Evolutionary conservation across 441 rosid species (phyloP).

Genomic region (Populus hybrid): DNA sequence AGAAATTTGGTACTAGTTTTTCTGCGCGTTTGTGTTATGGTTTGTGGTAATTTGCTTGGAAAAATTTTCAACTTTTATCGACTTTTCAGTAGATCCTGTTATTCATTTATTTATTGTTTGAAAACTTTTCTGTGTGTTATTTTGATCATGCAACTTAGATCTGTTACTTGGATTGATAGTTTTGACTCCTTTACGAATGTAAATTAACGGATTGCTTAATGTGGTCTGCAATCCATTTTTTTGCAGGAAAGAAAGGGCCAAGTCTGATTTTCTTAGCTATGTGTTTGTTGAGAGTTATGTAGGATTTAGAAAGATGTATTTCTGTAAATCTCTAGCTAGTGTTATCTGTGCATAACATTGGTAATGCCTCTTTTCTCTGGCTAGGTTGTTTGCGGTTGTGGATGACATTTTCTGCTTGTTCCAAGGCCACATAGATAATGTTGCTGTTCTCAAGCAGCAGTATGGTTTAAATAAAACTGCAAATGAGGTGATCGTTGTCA

Average conservation of each 20-base stretch:
- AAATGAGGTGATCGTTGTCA: constrained; percentile 80
- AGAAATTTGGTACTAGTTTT: background rate
- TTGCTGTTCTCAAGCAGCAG: constrained; percentile 82
- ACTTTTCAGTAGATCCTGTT: constrained; percentile 2
- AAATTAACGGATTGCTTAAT: too few species aligned
- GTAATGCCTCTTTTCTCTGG: constrained; percentile 4
- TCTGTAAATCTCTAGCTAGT: background rate
- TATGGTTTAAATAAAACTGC: constrained; percentile 86
- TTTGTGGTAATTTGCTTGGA: background rate
- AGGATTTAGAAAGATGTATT: background rate
- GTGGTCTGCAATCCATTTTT: background rate
- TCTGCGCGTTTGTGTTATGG: background rate
- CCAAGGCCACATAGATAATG: constrained; percentile 91
- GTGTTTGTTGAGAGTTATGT: background rate
- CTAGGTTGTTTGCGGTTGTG: constrained; percentile 80
- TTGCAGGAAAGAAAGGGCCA: background rate
- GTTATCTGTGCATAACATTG: background rate
- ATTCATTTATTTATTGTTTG: background rate
- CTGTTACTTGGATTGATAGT: background rate
- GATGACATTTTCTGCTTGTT: constrained; percentile 96
- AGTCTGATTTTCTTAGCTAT: background rate
- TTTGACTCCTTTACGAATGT: background rate
- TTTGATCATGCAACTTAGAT: background rate
- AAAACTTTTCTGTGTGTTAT: background rate
- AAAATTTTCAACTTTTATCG: background rate